Base-by-base conservation (phyloP, 2,329 filamentous ascomycete genomes). In the Helicocarpus griseus region DNA sequence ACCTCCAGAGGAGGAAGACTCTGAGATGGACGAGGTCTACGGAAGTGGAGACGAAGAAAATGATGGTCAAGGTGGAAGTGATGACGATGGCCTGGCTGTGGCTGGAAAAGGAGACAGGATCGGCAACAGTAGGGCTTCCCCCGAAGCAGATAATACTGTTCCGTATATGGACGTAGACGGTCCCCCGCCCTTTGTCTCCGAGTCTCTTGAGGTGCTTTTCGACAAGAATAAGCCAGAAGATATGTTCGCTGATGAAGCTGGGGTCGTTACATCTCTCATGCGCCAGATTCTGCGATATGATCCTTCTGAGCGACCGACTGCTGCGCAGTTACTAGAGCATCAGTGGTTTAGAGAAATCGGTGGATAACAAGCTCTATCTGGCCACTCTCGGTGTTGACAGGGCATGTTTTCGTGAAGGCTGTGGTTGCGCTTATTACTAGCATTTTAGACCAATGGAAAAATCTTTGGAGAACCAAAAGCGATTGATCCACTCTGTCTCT, bases 261-360 rank as follows among this genome's bases (percentile, higher is more conserved):
- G 31, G 17, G 40, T 58, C 33, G 26, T 61, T 13, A 52, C 53
- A 28, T 45, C 54, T 29, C 45, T 60, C 7, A 58, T 60, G 17
- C 53, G 54, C 21, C 33, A 54, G 39, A 60, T 60, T n/a, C 49
- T 62, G 29, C 50, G 54, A 29, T 60, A 58, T 50, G 58, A 60
- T 43, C 56, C 53, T 13, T 33, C 48, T 8, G 43, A 58, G 49
- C 38, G 60, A 31, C 59, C 58, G 36, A 52, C 57, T 13, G 59
- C 60, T n/a, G 54, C 46, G 29, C 49, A 60, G 17, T 50, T 61
- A 13, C 53, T 61, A 36, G 50, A 57, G 36, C 55, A 61, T 49
- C 58, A 60, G 24, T 62, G 60, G 58, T 60, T 62, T 54, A n/a
- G n/a, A n/a, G n/a, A n/a, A n/a, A n/a, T n/a, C n/a, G n/a, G n/a